Conservation (phyloP, 2,329 filamentous ascomycete genomes). For the Ceratocystiopsis sp. region DNA sequence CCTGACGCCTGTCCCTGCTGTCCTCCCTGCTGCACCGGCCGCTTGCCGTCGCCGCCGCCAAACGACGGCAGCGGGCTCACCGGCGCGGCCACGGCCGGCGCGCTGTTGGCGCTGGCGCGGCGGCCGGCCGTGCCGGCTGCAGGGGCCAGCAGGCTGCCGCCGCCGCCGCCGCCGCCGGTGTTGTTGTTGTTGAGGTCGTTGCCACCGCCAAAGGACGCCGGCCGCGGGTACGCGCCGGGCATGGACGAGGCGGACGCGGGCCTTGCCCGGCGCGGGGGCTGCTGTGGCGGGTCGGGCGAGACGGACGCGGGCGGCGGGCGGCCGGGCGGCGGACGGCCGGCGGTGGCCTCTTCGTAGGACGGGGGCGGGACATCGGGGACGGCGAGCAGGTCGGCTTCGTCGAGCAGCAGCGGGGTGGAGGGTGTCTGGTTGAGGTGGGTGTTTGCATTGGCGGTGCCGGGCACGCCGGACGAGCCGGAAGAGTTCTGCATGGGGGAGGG, state of each 20-base stretch:
- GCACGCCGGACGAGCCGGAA: neutral
- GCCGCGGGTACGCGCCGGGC: neutral
- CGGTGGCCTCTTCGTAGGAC: slow-evolving; percentile 9
- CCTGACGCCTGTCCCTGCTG: too few relatives aligned
- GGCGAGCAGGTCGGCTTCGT: neutral
- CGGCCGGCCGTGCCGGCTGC: neutral
- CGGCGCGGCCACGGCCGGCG: too few relatives aligned
- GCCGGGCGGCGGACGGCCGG: neutral
- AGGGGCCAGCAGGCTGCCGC: too few relatives aligned
- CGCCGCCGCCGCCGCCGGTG: too few relatives aligned
- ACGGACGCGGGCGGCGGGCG: neutral
- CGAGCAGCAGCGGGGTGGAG: slow-evolving; percentile 5
- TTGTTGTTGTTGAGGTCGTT: too few relatives aligned
- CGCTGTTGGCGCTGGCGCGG: neutral
- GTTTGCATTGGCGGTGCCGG: neutral
- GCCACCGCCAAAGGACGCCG: too few relatives aligned
- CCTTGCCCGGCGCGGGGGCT: neutral
- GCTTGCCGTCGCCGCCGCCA: neutral
- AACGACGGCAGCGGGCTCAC: too few relatives aligned
- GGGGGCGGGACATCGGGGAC: slow-evolving; percentile 7
- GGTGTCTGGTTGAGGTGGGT: slow-evolving; percentile 7
- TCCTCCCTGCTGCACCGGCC: neutral
- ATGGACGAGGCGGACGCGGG: neutral
- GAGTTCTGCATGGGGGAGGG: neutral
- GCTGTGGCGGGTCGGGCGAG: neutral